Evolutionary conservation across 2,329 filamentous ascomycete genomes (phyloP), one percentile per base, ranked within the genome.

Genomic region (Monosporascus sp.): DNA sequence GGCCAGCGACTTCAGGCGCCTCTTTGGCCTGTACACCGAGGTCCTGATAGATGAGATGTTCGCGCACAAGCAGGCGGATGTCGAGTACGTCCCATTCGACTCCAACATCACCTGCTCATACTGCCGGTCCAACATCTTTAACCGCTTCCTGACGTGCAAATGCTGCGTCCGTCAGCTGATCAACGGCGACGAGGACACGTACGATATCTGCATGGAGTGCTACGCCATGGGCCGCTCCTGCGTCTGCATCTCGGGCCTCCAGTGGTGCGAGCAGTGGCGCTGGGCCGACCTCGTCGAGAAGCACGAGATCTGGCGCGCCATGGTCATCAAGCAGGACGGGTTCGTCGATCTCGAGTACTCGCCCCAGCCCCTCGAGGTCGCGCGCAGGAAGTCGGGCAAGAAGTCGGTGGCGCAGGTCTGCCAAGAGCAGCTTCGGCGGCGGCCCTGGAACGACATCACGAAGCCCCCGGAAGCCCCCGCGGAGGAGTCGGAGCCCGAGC

Each of bases 191-290:
- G 87, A 91, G 52, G 89, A 97, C 65, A 89, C 89, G 0, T 99
- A 97, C 67, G 94, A 99, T 68, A 80, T 99, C 22, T 99, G 94
- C 66, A 92, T 99, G 89, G 94, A 99, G 62, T 99, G 94, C 67
- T 99, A 96, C 66, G 88, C 86, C n/a, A 96, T 97, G 88, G 94
- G 94, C 22, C 84, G 94, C 50, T 96, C 92, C 46, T 99, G 94
- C 67, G 84, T 82, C 3, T 99, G 94, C 65, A 81, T 96, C 49
- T 96, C 92, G 3, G 85, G 85, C 11, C 80, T 96, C 11, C 84
- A 82, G 56, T 99, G 93, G 92, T 91, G 90, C 49, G 92, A 99
- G 67, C 94, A 97, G 67, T 97, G 92, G 80, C 76, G 82, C 14
- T 97, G 92, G 92, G 79, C 84, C 43, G 84, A 91, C 15, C 76